phyloP scores from a whole-genome alignment of 1,284 basidiomycete genomes.

The Amylostereum chailletii region DNA sequence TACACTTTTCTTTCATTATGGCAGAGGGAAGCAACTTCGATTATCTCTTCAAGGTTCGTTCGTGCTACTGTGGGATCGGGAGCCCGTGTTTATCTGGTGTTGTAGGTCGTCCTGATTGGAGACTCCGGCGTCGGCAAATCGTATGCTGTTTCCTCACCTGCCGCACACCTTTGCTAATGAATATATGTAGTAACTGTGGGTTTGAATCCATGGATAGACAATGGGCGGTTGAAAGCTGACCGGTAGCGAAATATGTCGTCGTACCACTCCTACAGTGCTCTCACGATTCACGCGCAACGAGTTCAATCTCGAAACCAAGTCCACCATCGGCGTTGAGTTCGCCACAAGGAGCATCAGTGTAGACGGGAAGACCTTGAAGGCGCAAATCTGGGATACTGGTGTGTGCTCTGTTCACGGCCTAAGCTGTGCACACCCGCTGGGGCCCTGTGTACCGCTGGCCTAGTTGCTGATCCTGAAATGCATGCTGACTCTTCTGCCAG shows the following conservation, averaged over 20 bases:
- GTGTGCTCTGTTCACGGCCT: conserved; percentile 16
- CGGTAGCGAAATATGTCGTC: background rate
- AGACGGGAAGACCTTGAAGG: conserved; percentile 96
- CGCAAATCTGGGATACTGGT: conserved; percentile 99
- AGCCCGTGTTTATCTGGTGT: conserved; percentile 6
- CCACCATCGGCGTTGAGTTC: conserved; percentile 99
- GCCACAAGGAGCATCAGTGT: conserved; percentile 93
- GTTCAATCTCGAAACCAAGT: conserved; percentile 98
- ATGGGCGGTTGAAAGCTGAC: background rate
- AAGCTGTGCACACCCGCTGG: background rate
- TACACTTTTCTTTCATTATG: conserved; percentile 37
- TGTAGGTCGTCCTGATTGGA: conserved; percentile 92
- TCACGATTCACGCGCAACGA: conserved; percentile 98
- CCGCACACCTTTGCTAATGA: background rate
- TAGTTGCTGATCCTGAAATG: background rate
- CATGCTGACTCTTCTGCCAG: conserved; percentile 29
- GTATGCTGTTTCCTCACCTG: conserved; percentile 33
- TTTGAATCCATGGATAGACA: conserved; percentile 1
- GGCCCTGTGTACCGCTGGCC: no score
- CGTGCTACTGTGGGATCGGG: background rate
- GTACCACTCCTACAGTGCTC: conserved; percentile 41
- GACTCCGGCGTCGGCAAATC: conserved; percentile 99
- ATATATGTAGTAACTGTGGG: conserved; percentile 24
- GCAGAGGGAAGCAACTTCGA: conserved; percentile 87
- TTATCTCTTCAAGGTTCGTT: conserved; percentile 87